phyloP scores from a whole-genome alignment of 2,329 filamentous ascomycete species.

The Colletotrichum lini region DNA sequence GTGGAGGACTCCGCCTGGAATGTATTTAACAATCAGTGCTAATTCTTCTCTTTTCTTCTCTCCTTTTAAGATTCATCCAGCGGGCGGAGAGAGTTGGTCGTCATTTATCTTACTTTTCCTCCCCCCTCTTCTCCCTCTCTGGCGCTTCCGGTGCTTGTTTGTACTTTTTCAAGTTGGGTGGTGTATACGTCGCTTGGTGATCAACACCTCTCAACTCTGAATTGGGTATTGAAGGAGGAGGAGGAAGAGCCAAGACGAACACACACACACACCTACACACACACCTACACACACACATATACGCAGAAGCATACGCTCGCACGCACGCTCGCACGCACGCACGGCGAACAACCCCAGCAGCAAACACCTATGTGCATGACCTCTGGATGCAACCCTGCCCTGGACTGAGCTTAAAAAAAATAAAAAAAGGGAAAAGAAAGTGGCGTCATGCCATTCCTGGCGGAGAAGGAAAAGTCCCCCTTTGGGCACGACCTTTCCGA shows the following conservation, averaged over 20 bases:
- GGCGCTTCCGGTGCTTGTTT: neutral
- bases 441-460: constrained; percentile 10
- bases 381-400: constrained; percentile 10
- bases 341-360: too few relatives aligned
- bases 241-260: too few relatives aligned
- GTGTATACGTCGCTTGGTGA: neutral
- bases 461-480: constrained; percentile 26
- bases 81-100: too few relatives aligned
- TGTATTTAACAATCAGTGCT: constrained; percentile 11
- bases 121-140: too few relatives aligned
- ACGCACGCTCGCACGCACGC: too few relatives aligned
- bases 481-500: neutral
- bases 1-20: neutral
- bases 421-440: neutral
- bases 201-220: neutral
- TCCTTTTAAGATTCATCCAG: neutral
- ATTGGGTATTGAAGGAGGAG: too few relatives aligned
- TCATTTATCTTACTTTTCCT: neutral
- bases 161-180: neutral
- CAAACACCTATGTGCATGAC: neutral
- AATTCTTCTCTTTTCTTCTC: neutral
- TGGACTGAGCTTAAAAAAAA: neutral
- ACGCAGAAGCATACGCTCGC: too few relatives aligned
- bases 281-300: too few relatives aligned
- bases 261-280: too few relatives aligned